These are phyloP conservation scores for Elsinoe batatas DNA, from an alignment of 2,329 filamentous ascomycete species.

Conservation along the genomic window DNA sequence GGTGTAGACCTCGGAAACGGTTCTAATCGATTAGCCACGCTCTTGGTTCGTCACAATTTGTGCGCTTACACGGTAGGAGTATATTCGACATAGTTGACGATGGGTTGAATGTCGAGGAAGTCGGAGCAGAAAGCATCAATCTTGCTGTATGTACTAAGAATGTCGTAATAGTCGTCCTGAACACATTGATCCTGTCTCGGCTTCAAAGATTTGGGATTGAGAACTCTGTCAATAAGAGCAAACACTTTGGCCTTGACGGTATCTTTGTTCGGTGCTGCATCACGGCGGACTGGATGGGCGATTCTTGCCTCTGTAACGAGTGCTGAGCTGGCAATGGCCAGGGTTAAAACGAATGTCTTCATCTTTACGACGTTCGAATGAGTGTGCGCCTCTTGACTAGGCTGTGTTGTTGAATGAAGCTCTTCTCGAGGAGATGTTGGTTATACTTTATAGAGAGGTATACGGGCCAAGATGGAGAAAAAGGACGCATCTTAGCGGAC, in stretches of 20 bases:
- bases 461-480: neutral
- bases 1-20: constrained; percentile 16
- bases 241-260: constrained; percentile 23
- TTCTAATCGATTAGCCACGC: constrained; percentile 14
- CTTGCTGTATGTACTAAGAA: constrained; percentile 21
- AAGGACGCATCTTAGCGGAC: neutral
- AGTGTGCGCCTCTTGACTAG: neutral
- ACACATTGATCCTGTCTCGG: constrained; percentile 18
- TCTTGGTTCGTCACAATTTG: too few species aligned
- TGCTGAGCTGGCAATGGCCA: constrained; percentile 16
- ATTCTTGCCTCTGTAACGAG: constrained; percentile 17
- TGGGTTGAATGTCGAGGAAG: constrained; percentile 10
- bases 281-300: constrained; percentile 9
- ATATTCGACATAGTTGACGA: constrained; percentile 20
- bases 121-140: constrained; percentile 15
- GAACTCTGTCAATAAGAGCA: constrained; percentile 20
- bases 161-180: constrained; percentile 21
- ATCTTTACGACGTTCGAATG: constrained; percentile 10
- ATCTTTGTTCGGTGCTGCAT: constrained; percentile 19
- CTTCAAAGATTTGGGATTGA: constrained; percentile 16
- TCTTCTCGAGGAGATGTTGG: neutral
- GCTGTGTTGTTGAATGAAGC: neutral
- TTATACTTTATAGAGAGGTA: constrained; percentile 9
- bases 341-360: constrained; percentile 14
- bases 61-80: constrained; percentile 23